Evolutionary conservation across 2,329 filamentous ascomycete species (phyloP), one percentile per base, ranked within the genome.

Genomic region (Fusarium ramigenum): DNA sequence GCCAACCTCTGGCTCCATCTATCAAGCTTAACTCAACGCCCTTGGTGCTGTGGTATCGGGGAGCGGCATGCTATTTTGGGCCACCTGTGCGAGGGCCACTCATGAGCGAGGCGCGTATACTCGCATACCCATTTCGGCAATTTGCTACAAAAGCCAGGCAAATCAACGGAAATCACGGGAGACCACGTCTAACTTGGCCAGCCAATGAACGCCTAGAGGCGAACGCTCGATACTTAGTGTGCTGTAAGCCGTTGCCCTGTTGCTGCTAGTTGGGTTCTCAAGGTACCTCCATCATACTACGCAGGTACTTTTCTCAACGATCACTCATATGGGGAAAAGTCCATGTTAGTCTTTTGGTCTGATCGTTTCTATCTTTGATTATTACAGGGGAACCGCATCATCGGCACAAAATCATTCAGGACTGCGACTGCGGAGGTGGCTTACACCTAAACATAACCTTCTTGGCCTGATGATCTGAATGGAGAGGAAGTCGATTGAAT

Each of bases 61-160:
- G 52, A 69, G 42, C 23, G 19, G 32, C 44, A 47, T 59, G 25
- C 46, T 62, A 39, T 43, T 69, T 59, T 70, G 40, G 65, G 66
- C 42, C 59, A 70, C 50, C 66, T 49, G 66, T 69, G 66, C 66
- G 66, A 69, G 66, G 23, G 23, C 58, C 65, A 64, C 43, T 62
- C 30, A 67, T 21, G 46, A 54, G 39, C 53, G 28, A 50, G 60
- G 66, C 64, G 49, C 50, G n/a, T 15, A 63, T 47, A 32, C 50
- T 40, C 14, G 25, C 34, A 39, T 54, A 40, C 34, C 50, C 23
- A 40, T 37, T 54, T 40, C 44, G 50, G 46, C 30, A 69, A 69
- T 40, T 47, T 69, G 50, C 43, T 36, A 49, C 34, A 53, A 62
- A 50, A 58, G 40, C 50, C n/a, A 64, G 37, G 66, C 43, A 37